These are phyloP conservation scores for Erythrobasidium hasegawianum DNA, from an alignment of 1,284 basidiomycete species.

Conservation along the genomic window DNA sequence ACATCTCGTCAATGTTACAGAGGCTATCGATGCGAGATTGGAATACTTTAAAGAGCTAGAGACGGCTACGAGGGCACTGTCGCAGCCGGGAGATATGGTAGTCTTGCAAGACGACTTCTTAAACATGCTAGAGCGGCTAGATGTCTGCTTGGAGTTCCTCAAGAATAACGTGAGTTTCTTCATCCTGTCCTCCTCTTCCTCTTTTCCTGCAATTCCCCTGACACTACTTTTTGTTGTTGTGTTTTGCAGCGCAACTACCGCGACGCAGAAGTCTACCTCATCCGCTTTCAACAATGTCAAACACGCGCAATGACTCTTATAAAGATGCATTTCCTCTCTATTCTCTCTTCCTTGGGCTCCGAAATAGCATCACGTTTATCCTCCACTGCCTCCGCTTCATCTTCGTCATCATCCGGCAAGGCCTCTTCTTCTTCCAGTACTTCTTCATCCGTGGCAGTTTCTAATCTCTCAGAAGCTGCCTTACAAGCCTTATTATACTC, in stretches of 20 bases:
- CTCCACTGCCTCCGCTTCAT: slow-evolving; percentile 58
- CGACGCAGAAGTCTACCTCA: slow-evolving; percentile 83
- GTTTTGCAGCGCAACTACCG: slow-evolving; percentile 77
- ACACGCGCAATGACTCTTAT: slow-evolving; percentile 92
- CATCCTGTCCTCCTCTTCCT: too few relatives aligned
- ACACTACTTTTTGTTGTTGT: too few relatives aligned
- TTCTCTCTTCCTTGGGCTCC: slow-evolving; percentile 65
- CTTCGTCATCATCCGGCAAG: not conserved
- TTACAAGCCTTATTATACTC: slow-evolving; percentile 81
- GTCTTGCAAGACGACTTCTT: slow-evolving; percentile 83
- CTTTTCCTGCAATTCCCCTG: too few relatives aligned
- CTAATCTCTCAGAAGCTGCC: slow-evolving; percentile 77
- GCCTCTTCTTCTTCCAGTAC: not conserved
- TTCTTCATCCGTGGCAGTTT: not conserved
- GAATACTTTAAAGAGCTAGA: slow-evolving; percentile 91
- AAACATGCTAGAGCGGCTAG: slow-evolving; percentile 87
- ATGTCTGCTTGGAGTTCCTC: slow-evolving; percentile 84
- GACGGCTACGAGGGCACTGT: slow-evolving; percentile 80
- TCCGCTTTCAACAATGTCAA: slow-evolving; percentile 92
- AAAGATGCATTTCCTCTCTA: slow-evolving; percentile 86
- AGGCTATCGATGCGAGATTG: slow-evolving; percentile 68
- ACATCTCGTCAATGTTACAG: slow-evolving; percentile 67
- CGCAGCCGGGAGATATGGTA: slow-evolving; percentile 82
- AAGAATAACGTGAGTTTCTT: slow-evolving; percentile 66
- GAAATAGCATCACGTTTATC: slow-evolving; percentile 69